Evolutionary conservation across 2,329 filamentous ascomycete species (phyloP), one percentile per base, ranked within the genome.

Genomic region (Diaporthe amygdali): DNA sequence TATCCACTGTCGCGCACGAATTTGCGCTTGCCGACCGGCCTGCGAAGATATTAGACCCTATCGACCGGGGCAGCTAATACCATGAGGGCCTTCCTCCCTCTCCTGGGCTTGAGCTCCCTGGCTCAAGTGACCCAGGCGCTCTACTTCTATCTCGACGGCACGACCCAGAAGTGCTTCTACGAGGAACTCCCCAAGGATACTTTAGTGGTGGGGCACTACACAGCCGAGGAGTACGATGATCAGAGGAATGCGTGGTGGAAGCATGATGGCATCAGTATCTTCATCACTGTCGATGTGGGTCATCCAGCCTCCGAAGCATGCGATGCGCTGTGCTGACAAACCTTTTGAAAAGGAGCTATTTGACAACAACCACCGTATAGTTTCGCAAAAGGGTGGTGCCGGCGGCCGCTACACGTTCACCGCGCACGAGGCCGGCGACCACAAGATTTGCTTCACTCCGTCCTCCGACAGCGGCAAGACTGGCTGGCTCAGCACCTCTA

Each of bases 131-230:
- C 99, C 71, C 93, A 95, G 80, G 95, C 95, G 70, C 89, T 99
- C 71, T 96, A 97, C 90, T 97, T 99, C 88, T 98, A 93, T 87
- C 92, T 98, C 82, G 95, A 98, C 81, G 94, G 93, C 78, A 89
- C 89, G 63, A 86, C 90, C 75, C 92, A 94, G 76, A 98, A 97
- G 85, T 99, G 96, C 85, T 99, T 99, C 90, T 97, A 93, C 85
- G 96, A 99, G 86, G 96, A 98, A 83, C 89, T 99, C 72, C 95
- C 96, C 75, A 98, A 98, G 87, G 96, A 97, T 82, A 98, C 96
- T 17, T 86, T 99, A 71, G 96, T 99, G 69, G 95, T 98, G 72
- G 96, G 96, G 76, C 92, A 96, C 84, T 99, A 95, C 87, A 90
- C 88, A 69, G 94, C 94, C 64, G 92, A 96, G 83, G 93, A 97